Evolutionary conservation across 2,329 filamentous ascomycete genomes (phyloP), one percentile per base, ranked within the genome.

Genomic region (Thielaviopsis ethacetica): DNA sequence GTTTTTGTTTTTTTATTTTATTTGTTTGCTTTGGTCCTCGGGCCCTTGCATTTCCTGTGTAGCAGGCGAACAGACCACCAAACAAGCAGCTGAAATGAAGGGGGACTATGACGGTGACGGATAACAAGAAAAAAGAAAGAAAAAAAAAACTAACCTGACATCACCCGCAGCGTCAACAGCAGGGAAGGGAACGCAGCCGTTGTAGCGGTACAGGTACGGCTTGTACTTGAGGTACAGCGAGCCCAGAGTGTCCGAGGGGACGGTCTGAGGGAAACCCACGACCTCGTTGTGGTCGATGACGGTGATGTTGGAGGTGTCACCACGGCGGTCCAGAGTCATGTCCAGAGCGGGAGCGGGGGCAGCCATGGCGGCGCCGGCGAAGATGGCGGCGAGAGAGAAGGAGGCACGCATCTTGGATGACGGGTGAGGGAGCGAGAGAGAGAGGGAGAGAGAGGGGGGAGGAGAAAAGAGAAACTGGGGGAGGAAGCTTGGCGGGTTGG

Each of bases 111-210:
- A 50, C 6, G 6, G n/a, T 38, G 24, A 38, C 15, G 38, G 26
- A 52, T 15, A 52, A 44, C 4, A 41, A 22, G 15, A 49, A 47
- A 26, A 53, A 22, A 26, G 17, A n/a, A 17, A 17, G 12, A 13
- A 22, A 12, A 53, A 17, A 24, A 9, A 21, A 27, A 64, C 71
- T 61, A 67, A 82, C 80, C 75, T 72, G 10, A 77, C 82, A 62
- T 84, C 72, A 2, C 81, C 82, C 0, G 70, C 67, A 0, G 73
- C 72, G 62, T 84, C 77, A 1, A 84, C 81, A 1, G 76, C 81
- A 0, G 81, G 80, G 65, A 81, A 84, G 0, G 81, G 79, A 9
- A 84, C 80, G 62, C 81, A 84, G 51, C 81, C 81, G 64, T 79
- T 78, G 21, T 83, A 75, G 7, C 53, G 53, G 34, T 66, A 64